A percentile compares a stretch with the other conserved stretches of the same genome.
These are phyloP conservation scores for Acacia crassicarpa DNA, from an alignment of 306 rosid genomes.

Conservation along the genomic window DNA sequence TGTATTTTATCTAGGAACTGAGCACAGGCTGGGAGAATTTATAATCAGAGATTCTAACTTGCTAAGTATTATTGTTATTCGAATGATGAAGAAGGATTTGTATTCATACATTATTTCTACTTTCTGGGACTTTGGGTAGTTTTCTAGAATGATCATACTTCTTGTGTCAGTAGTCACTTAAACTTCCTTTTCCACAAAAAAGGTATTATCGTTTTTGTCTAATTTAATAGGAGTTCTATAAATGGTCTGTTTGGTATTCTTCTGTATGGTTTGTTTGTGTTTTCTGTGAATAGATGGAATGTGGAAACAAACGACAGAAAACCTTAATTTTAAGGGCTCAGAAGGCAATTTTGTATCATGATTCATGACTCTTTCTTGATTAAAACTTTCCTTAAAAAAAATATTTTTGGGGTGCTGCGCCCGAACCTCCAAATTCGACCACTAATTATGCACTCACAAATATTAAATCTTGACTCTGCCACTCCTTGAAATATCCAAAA, in stretches of 20 bases:
- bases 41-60: too few species aligned
- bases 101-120: not conserved
- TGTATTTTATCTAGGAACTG: too few species aligned
- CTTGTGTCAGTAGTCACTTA: not conserved
- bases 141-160: not conserved
- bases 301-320: not conserved
- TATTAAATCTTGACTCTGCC: too few species aligned
- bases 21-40: too few species aligned
- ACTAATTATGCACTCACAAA: too few species aligned
- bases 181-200: not conserved
- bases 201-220: not conserved
- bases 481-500: too few species aligned
- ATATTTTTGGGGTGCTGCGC: too few species aligned
- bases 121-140: not conserved
- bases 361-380: too few species aligned
- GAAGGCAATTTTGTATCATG: conserved; percentile 9
- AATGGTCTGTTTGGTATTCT: not conserved
- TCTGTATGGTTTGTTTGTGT: not conserved
- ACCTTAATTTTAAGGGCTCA: not conserved
- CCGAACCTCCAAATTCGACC: too few species aligned
- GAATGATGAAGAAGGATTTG: too few species aligned
- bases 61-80: too few species aligned
- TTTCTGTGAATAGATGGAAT: not conserved
- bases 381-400: too few species aligned
- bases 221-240: not conserved